Conservation (phyloP, 2,329 filamentous ascomycete species). For the Thyridium curvatum region DNA sequence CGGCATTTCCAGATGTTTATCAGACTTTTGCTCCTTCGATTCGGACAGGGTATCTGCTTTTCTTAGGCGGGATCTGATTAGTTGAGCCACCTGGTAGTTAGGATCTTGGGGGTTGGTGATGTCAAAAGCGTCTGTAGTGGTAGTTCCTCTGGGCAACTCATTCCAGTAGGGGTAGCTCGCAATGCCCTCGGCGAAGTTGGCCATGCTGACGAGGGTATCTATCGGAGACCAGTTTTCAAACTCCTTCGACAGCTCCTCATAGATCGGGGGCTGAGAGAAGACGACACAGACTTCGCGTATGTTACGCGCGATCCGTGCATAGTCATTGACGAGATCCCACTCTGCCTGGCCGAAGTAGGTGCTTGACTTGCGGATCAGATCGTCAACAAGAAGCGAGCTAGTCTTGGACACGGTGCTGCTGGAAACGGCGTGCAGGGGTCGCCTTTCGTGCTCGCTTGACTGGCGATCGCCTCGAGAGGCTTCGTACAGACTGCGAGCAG, state of each 20-base stretch:
- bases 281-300: slow-evolving; percentile 5
- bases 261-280: slow-evolving; percentile 5
- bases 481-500: slow-evolving; percentile 5
- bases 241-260: slow-evolving; percentile 8
- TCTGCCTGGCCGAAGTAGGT: neutral
- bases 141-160: neutral
- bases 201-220: slow-evolving; percentile 8
- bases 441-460: neutral
- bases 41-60: neutral
- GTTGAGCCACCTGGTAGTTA: slow-evolving; percentile 2
- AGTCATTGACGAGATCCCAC: slow-evolving; percentile 1
- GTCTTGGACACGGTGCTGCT: slow-evolving; percentile 2
- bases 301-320: slow-evolving; percentile 5
- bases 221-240: slow-evolving; percentile 6
- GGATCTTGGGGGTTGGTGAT: slow-evolving; percentile 4
- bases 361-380: neutral
- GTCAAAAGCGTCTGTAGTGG: neutral
- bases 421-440: neutral
- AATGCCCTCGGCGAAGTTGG: slow-evolving; percentile 8
- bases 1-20: too few relatives aligned
- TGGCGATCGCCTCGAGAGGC: slow-evolving; percentile 1
- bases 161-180: slow-evolving; percentile 11
- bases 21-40: neutral
- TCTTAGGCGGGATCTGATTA: neutral
- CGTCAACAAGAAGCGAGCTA: slow-evolving; percentile 3